Evolutionary conservation across 139 green algal species (phyloP).

Genomic region (Auxenochlorella pyrenoidosa): DNA sequence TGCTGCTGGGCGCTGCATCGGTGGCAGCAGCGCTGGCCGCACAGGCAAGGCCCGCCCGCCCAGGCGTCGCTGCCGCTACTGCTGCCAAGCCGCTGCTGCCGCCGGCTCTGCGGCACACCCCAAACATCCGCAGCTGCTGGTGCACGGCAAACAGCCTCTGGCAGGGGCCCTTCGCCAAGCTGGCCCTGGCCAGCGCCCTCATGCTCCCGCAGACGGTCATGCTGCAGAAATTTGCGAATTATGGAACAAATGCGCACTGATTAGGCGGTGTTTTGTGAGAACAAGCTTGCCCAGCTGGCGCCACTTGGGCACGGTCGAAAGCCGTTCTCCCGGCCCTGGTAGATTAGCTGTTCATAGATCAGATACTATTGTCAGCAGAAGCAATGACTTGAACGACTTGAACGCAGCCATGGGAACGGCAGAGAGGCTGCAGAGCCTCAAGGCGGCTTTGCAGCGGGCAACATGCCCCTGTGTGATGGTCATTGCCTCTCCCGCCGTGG

Average conservation of each 20-base stretch:
- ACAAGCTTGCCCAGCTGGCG: too few species aligned
- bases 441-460: background rate
- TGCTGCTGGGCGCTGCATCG: background rate
- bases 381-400: background rate
- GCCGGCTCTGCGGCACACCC: background rate
- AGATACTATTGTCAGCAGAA: too few species aligned
- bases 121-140: constrained; percentile 2
- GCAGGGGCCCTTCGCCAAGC: background rate
- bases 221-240: too few species aligned
- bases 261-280: too few species aligned
- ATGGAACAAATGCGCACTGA: too few species aligned
- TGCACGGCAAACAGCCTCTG: background rate
- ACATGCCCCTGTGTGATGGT: constrained; percentile 15
- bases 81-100: background rate
- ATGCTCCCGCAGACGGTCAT: background rate
- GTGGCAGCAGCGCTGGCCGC: background rate
- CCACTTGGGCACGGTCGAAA: too few species aligned
- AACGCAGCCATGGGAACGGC: background rate
- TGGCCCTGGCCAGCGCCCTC: background rate
- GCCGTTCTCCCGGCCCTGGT: too few species aligned
- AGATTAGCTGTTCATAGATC: too few species aligned
- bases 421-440: constrained; percentile 15
- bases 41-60: background rate
- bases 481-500: background rate
- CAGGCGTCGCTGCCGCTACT: background rate